Conservation (phyloP, 805 yeast genomes). For the Metschnikowia shivogae region DNA sequence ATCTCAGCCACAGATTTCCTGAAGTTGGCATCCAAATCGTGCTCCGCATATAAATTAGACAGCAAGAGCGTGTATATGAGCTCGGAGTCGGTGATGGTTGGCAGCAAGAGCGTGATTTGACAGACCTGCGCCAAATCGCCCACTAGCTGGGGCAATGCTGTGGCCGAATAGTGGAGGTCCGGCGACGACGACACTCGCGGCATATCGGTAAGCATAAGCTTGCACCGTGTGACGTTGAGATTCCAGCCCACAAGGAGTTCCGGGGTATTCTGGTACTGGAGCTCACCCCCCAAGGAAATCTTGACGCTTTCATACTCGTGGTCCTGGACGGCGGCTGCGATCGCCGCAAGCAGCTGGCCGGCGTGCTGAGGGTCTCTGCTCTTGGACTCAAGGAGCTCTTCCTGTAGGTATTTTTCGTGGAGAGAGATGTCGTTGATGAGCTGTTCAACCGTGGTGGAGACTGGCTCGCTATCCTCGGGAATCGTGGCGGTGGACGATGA, state of each 20-base stretch:
- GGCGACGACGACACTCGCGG: slow-evolving; percentile 38
- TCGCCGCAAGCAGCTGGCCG: neutral
- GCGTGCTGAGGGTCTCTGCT: slow-evolving; percentile 1
- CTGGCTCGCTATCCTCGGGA: slow-evolving; percentile 42
- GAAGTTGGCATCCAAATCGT: slow-evolving; percentile 41
- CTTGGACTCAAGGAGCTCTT: slow-evolving; percentile 13
- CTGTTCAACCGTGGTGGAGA: slow-evolving; percentile 41
- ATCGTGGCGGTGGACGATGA: slow-evolving; percentile 41
- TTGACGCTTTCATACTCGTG: slow-evolving; percentile 28
- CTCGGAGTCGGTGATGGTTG: slow-evolving; percentile 38
- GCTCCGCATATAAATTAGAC: slow-evolving; percentile 46
- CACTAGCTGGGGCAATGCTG: slow-evolving; percentile 35
- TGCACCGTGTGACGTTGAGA: slow-evolving; percentile 46
- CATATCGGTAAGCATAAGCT: slow-evolving; percentile 38
- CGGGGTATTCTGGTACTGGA: slow-evolving; percentile 33
- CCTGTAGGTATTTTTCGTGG: slow-evolving; percentile 30
- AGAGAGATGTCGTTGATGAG: slow-evolving; percentile 39
- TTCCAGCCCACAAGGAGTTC: slow-evolving; percentile 50
- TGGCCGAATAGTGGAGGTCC: slow-evolving; percentile 29
- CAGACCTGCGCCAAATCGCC: slow-evolving; percentile 41
- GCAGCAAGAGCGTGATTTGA: slow-evolving; percentile 37
- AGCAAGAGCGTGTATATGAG: slow-evolving; percentile 37
- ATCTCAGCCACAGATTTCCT: slow-evolving; percentile 46
- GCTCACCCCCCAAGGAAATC: slow-evolving; percentile 39
- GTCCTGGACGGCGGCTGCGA: slow-evolving; percentile 8